Conservation (phyloP, 805 yeast genomes). For the Kodamaea neixiangensis region DNA sequence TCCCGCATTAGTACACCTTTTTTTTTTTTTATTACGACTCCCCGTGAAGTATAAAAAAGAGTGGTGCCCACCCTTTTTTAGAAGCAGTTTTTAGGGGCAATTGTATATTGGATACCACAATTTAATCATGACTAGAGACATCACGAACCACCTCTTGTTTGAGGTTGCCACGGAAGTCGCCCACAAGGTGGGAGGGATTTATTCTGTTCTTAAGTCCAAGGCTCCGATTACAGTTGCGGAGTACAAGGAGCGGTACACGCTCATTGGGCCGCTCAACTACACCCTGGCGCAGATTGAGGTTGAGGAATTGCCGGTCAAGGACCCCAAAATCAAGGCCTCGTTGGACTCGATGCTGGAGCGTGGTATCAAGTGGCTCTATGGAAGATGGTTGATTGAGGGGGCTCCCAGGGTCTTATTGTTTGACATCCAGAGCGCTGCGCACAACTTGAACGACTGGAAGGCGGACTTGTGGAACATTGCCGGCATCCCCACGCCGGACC, state of each 20-base stretch:
- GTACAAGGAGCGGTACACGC: slow-evolving; percentile 80
- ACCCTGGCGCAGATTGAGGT: slow-evolving; percentile 77
- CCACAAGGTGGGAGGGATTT: slow-evolving; percentile 95
- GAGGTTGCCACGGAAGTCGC: slow-evolving; percentile 98
- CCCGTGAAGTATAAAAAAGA: not conserved
- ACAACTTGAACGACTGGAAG: slow-evolving; percentile 87
- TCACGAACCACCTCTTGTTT: slow-evolving; percentile 81
- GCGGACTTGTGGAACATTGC: slow-evolving; percentile 87
- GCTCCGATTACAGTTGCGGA: slow-evolving; percentile 97
- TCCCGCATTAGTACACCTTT: not conserved
- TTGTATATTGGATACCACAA: not conserved
- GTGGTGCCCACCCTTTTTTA: not conserved
- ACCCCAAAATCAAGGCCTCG: slow-evolving; percentile 57
- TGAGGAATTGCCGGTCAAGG: slow-evolving; percentile 66
- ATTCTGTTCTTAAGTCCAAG: slow-evolving; percentile 93
- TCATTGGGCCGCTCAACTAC: slow-evolving; percentile 83
- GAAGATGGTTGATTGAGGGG: slow-evolving; percentile 97
- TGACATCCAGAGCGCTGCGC: slow-evolving; percentile 74
- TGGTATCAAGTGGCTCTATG: slow-evolving; percentile 83
- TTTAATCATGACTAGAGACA: slow-evolving; percentile 69
- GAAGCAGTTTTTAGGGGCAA: slow-evolving; percentile 1
- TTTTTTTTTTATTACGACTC: not conserved
- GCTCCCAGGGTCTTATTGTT: slow-evolving; percentile 92
- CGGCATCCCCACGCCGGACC: slow-evolving; percentile 91
- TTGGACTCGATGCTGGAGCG: slow-evolving; percentile 78